These are phyloP conservation scores for Leccinum imitatum DNA, from an alignment of 768 basidiomycete species.

Conservation along the genomic window DNA sequence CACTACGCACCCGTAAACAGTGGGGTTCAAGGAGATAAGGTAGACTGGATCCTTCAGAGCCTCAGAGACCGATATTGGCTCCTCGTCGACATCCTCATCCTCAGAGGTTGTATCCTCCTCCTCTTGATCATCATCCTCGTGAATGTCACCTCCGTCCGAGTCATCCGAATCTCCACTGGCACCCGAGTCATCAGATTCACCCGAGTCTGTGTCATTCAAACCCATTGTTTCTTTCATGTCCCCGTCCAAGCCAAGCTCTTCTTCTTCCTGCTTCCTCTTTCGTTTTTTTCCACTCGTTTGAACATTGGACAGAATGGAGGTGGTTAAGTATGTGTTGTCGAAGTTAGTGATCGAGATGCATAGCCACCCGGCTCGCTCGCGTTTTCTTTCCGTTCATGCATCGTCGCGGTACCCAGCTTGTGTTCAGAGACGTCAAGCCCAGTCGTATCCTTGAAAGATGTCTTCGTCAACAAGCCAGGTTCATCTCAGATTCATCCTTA, in stretches of 20 bases:
- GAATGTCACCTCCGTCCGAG: conserved; percentile 21
- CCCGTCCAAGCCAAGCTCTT: conserved; percentile 60
- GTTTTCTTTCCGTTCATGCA: conserved; percentile 34
- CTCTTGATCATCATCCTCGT: conserved; percentile 27
- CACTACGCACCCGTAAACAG: conserved; percentile 57
- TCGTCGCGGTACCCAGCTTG: conserved; percentile 22
- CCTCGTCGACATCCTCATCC: conserved; percentile 29
- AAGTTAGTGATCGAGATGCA: conserved; percentile 6
- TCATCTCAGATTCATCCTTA: not conserved
- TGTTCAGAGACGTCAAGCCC: conserved; percentile 18
- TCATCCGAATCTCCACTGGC: conserved; percentile 23
- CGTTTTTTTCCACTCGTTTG: conserved; percentile 74
- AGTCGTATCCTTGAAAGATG: conserved; percentile 13
- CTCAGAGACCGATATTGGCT: conserved; percentile 53
- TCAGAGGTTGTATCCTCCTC: conserved; percentile 27
- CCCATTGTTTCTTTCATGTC: conserved; percentile 66
- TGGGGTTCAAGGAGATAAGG: conserved; percentile 53
- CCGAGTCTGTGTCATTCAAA: conserved; percentile 72
- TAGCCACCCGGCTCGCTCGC: conserved; percentile 24
- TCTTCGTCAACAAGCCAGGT: conserved; percentile 1
- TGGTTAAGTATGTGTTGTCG: too few relatives aligned
- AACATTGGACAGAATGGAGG: conserved; percentile 49
- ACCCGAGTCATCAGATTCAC: conserved; percentile 48
- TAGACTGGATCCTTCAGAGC: conserved; percentile 67
- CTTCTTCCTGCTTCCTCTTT: conserved; percentile 59